A percentile compares a stretch with the other conserved stretches of the same genome.
These are phyloP conservation scores for Chrysosporium queenslandicum DNA, from an alignment of 2,329 filamentous ascomycete species.

Conservation along the genomic window DNA sequence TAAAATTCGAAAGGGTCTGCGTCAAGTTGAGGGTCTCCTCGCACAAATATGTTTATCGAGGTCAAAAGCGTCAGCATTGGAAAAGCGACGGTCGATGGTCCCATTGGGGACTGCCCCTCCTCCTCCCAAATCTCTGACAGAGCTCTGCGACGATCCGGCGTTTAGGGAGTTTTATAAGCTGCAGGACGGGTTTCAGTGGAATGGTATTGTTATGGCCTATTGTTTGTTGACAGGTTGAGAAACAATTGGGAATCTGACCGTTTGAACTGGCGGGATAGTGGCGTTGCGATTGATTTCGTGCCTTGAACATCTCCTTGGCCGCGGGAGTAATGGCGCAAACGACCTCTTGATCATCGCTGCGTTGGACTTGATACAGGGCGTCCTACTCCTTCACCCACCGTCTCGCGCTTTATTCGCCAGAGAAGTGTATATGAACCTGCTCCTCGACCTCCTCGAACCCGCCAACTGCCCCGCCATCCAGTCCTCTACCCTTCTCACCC, in stretches of 20 bases:
- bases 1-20: constrained; percentile 87
- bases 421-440: constrained; percentile 90
- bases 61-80: constrained; percentile 22
- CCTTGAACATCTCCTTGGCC: constrained; percentile 74
- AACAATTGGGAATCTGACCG: neutral
- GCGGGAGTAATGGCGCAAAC: constrained; percentile 69
- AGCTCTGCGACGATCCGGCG: constrained; percentile 70
- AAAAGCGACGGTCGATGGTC: constrained; percentile 37
- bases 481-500: constrained; percentile 75
- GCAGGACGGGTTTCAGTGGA: constrained; percentile 97
- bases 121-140: constrained; percentile 53
- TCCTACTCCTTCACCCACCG: constrained; percentile 77
- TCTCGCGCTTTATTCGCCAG: constrained; percentile 78
- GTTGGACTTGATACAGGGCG: constrained; percentile 79
- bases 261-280: constrained; percentile 40
- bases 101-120: constrained; percentile 34
- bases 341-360: constrained; percentile 81
- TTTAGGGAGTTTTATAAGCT: constrained; percentile 94
- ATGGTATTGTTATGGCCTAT: constrained; percentile 43
- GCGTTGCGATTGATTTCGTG: constrained; percentile 75
- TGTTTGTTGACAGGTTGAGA: neutral
- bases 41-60: constrained; percentile 82
- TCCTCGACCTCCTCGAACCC: constrained; percentile 87
- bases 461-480: constrained; percentile 88
- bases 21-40: constrained; percentile 85